Percentiles rank a stretch among this genome's conserved stretches.
Evolutionary conservation across 345 rosid genomes (phyloP).

Genomic region (Hirschfeldia incana): DNA sequence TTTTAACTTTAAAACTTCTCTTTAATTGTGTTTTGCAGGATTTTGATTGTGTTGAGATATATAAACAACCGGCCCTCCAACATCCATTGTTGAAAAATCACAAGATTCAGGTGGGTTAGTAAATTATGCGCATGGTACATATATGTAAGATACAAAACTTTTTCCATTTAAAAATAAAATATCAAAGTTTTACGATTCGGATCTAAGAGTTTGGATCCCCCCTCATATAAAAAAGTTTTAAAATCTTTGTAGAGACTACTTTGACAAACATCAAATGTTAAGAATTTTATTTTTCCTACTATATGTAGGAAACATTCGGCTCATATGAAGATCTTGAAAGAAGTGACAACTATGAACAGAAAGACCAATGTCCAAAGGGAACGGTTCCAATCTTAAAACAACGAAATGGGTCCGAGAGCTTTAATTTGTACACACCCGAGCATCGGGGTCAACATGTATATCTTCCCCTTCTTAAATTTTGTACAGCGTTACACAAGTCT

Average conservation of each 20-base stretch:
- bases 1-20: not conserved
- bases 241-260: not conserved
- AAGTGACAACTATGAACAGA: not conserved
- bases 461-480: not conserved
- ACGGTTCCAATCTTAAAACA: constrained; percentile 22
- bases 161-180: not conserved
- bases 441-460: constrained; percentile 17
- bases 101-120: constrained; percentile 25
- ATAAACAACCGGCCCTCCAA: constrained; percentile 32
- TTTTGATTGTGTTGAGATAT: constrained; percentile 25
- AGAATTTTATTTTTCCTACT: not conserved
- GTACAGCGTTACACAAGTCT: not conserved
- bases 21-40: constrained; percentile 17
- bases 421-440: constrained; percentile 13
- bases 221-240: not conserved
- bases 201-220: not conserved
- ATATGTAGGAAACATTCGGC: constrained; percentile 23
- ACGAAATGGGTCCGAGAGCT: not conserved
- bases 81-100: constrained; percentile 33
- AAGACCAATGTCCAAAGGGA: constrained; percentile 26
- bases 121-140: not conserved
- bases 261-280: not conserved
- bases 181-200: not conserved
- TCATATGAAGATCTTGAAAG: not conserved
- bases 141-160: not conserved